Evolutionary conservation across 257 asterid genomes (phyloP).

Genomic region (Knoxia roxburghii): DNA sequence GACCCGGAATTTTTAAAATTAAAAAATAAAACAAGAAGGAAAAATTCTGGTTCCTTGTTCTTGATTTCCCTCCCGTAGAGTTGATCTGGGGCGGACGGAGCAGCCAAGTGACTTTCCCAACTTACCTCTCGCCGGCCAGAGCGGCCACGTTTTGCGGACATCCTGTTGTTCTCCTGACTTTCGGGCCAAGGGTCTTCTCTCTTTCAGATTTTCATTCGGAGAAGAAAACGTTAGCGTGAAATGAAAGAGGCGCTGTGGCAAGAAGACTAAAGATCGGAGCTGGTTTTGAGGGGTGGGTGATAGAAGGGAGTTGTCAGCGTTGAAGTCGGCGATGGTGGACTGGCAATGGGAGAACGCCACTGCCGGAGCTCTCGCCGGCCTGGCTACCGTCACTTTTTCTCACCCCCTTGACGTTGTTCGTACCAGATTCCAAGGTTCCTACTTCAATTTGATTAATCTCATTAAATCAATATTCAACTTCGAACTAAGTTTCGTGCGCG

Average conservation of each 20-base stretch:
- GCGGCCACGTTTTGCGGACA: neutral
- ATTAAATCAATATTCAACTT: neutral
- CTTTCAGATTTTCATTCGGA: neutral
- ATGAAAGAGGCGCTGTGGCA: slow-evolving; percentile 4
- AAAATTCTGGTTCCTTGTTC: neutral
- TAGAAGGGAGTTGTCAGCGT: slow-evolving; percentile 25
- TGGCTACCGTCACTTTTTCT: slow-evolving; percentile 72
- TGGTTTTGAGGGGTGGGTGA: neutral
- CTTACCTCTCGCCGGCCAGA: neutral
- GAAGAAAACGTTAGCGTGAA: neutral
- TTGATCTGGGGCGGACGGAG: slow-evolving; percentile 4
- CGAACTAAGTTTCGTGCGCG: neutral
- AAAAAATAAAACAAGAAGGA: no score
- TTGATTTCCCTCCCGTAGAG: neutral
- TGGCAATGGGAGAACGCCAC: slow-evolving; percentile 97
- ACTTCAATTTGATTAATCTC: neutral
- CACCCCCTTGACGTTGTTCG: slow-evolving; percentile 98
- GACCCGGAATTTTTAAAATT: no score
- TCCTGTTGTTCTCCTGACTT: slow-evolving; percentile 7
- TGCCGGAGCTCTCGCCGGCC: slow-evolving; percentile 88
- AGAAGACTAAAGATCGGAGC: slow-evolving; percentile 2
- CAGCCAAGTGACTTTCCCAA: neutral
- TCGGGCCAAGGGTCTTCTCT: slow-evolving; percentile 1
- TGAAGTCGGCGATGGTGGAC: slow-evolving; percentile 43
- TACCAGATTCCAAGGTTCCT: slow-evolving; percentile 85